phyloP scores from a whole-genome alignment of 805 yeast species.

The Pichia ethanolica region DNA sequence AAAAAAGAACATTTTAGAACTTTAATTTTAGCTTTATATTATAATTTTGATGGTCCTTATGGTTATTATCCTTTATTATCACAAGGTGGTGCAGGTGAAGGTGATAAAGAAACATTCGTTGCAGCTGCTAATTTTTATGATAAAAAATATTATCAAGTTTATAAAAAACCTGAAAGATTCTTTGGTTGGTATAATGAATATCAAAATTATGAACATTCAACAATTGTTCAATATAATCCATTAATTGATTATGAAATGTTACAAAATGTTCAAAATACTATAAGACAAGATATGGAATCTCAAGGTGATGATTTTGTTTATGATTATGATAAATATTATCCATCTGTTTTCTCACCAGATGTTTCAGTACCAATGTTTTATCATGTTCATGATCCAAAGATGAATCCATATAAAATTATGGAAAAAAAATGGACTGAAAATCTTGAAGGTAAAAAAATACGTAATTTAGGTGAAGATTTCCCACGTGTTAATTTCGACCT shows the following conservation, averaged over 20 bases:
- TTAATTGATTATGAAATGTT: constrained; percentile 23
- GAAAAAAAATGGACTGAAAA: constrained; percentile 24
- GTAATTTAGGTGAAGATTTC: constrained; percentile 30
- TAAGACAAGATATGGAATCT: constrained; percentile 18
- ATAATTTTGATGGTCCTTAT: constrained; percentile 55
- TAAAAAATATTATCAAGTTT: constrained; percentile 47
- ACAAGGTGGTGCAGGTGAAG: constrained; percentile 65
- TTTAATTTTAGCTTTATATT: constrained; percentile 48
- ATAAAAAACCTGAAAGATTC: constrained; percentile 30
- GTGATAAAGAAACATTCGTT: constrained; percentile 72
- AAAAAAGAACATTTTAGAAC: constrained; percentile 49
- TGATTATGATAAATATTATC: constrained; percentile 22
- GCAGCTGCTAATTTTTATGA: constrained; percentile 57
- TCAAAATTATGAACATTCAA: constrained; percentile 28
- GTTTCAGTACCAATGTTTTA: constrained; percentile 28
- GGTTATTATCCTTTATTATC: constrained; percentile 50
- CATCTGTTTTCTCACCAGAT: constrained; percentile 21
- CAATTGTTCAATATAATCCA: constrained; percentile 31
- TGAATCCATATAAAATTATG: constrained; percentile 40
- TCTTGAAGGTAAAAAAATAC: constrained; percentile 23
- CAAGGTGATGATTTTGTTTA: constrained; percentile 22
- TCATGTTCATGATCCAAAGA: constrained; percentile 50
- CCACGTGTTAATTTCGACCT: constrained; percentile 26
- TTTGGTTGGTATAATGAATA: constrained; percentile 28
- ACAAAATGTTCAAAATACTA: constrained; percentile 16